phyloP scores from a whole-genome alignment of 306 rosid species.

The Adenanthera pavonina region DNA sequence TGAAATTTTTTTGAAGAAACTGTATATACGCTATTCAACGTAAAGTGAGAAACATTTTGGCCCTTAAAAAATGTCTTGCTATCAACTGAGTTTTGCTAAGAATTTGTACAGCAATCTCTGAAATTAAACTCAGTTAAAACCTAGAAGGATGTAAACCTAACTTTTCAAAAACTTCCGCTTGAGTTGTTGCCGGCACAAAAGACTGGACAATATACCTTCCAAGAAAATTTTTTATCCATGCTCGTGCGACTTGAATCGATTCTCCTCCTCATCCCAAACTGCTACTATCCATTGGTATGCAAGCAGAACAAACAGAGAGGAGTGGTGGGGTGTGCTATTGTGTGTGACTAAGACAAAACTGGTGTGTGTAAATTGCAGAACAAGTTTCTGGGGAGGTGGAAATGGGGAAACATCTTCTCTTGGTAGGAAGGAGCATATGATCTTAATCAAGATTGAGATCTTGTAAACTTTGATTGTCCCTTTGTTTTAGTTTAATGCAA shows the following conservation, averaged over 20 bases:
- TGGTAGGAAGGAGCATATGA: too few species aligned
- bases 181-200: neutral
- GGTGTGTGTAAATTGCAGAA: too few species aligned
- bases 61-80: neutral
- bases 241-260: neutral
- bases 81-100: neutral
- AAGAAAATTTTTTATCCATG: neutral
- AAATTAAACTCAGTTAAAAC: neutral
- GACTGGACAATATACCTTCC: neutral
- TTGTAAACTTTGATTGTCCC: too few species aligned
- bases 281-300: too few species aligned
- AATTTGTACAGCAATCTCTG: neutral
- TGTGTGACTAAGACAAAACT: too few species aligned
- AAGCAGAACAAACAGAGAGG: too few species aligned
- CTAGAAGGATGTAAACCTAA: neutral
- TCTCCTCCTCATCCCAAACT: too few species aligned
- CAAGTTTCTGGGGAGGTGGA: too few species aligned
- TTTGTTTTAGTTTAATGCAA: neutral
- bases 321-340: too few species aligned
- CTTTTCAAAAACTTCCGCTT: neutral
- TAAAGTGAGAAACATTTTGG: neutral
- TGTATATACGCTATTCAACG: neutral
- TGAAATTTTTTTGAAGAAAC: neutral
- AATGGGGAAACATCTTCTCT: too few species aligned
- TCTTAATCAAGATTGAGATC: too few species aligned